phyloP scores from a whole-genome alignment of 345 rosid genomes.

The Cardamine chenopodiifolia region DNA sequence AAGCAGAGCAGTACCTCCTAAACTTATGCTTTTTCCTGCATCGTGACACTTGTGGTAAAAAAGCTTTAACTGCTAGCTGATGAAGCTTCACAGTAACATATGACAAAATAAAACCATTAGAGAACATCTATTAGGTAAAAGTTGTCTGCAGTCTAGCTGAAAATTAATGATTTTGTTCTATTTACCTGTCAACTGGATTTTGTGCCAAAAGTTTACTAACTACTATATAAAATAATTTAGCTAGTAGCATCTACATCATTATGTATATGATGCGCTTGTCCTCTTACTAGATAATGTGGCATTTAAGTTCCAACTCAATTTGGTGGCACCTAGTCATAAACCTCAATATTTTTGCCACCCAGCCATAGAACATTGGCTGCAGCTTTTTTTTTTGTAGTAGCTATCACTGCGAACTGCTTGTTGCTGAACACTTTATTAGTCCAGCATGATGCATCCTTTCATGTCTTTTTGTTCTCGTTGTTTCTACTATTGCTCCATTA shows the following conservation, averaged over 20 bases:
- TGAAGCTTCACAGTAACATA: conserved; percentile 21
- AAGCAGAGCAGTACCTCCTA: conserved; percentile 13
- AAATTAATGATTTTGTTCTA: conserved; percentile 6
- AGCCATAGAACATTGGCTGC: conserved; percentile 5
- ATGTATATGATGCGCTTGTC: conserved; percentile 5
- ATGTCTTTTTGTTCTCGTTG: conserved; percentile 18
- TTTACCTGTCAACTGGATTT: background rate
- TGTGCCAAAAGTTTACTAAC: background rate
- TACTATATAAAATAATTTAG: background rate
- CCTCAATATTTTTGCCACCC: conserved; percentile 1
- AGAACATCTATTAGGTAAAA: conserved; percentile 14
- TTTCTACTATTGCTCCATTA: conserved; percentile 19
- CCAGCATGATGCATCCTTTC: conserved; percentile 1
- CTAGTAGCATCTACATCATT: conserved; percentile 4
- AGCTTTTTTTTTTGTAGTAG: background rate
- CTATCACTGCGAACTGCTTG: background rate
- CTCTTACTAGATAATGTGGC: conserved; percentile 21
- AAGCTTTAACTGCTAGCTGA: conserved; percentile 12
- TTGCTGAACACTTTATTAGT: background rate
- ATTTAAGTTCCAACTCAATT: background rate
- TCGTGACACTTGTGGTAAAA: conserved; percentile 21
- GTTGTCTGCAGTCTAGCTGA: conserved; percentile 11
- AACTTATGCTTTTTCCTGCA: conserved; percentile 13
- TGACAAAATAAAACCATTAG: conserved; percentile 15
- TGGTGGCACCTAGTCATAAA: conserved; percentile 16